Evolutionary conservation across 2,329 filamentous ascomycete genomes (phyloP).

Genomic region (Fusarium gaditjirri): DNA sequence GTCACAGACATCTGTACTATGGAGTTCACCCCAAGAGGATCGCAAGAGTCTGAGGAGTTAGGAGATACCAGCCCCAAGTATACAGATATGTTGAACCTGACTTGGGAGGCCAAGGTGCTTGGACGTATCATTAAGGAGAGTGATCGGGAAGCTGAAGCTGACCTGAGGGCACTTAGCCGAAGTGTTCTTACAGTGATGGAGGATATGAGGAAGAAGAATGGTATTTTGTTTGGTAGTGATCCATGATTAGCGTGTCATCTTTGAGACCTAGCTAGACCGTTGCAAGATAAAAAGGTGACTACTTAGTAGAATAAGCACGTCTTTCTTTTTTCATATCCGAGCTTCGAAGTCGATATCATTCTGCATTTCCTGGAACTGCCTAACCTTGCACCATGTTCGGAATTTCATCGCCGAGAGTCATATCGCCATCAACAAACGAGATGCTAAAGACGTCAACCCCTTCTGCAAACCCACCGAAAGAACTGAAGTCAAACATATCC

Average conservation of each 20-base stretch:
- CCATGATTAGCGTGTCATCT: not conserved
- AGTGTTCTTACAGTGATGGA: constrained; percentile 25
- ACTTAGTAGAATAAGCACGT: constrained; percentile 54
- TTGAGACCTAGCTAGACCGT: fast-evolving
- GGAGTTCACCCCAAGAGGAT: constrained; percentile 25
- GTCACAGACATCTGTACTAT: constrained; percentile 29
- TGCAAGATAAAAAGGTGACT: not conserved
- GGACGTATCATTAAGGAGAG: constrained; percentile 22
- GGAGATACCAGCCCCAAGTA: constrained; percentile 24
- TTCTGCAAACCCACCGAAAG: constrained; percentile 13
- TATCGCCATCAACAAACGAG: constrained; percentile 17
- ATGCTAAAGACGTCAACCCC: constrained; percentile 19
- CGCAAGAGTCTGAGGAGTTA: constrained; percentile 14
- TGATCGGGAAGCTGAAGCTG: constrained; percentile 17
- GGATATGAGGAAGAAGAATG: constrained; percentile 25
- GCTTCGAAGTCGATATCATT: not conserved
- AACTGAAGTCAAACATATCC: constrained; percentile 19
- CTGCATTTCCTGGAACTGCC: too few relatives aligned
- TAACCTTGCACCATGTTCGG: not conserved
- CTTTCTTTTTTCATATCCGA: not conserved
- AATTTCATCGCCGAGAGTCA: not conserved
- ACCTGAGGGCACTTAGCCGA: constrained; percentile 16
- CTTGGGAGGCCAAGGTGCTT: constrained; percentile 34
- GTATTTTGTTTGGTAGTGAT: constrained; percentile 22
- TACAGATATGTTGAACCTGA: constrained; percentile 27